Percentiles rank a stretch among this genome's conserved stretches.
phyloP scores from a whole-genome alignment of 2,329 filamentous ascomycete genomes.

The Cylindrodendrum hubeiense region DNA sequence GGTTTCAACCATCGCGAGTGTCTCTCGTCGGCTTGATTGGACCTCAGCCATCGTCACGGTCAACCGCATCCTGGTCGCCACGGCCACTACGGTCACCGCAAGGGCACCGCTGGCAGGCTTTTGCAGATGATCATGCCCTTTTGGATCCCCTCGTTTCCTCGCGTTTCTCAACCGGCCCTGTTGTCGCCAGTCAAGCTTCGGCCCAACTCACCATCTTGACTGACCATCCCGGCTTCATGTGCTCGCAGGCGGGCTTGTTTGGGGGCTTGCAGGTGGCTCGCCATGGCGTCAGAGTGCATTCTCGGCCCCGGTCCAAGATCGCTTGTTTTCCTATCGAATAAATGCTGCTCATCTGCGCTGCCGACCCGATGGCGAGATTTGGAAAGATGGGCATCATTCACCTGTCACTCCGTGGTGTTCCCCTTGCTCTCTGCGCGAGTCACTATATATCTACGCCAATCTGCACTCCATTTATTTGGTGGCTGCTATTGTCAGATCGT shows the following conservation, averaged over 20 bases:
- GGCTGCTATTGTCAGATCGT: constrained; percentile 32
- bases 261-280: constrained; percentile 24
- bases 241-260: constrained; percentile 5
- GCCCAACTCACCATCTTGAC: constrained; percentile 17
- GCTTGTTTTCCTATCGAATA: constrained; percentile 39
- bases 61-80: constrained; percentile 26
- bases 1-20: constrained; percentile 20
- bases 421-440: constrained; percentile 43
- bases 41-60: constrained; percentile 19
- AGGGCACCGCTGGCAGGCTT: constrained; percentile 31
- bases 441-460: constrained; percentile 41
- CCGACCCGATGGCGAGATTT: constrained; percentile 37
- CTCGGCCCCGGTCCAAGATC: constrained; percentile 30
- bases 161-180: constrained; percentile 34
- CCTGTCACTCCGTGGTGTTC: constrained; percentile 42
- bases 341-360: constrained; percentile 30
- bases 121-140: constrained; percentile 36
- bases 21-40: constrained; percentile 37
- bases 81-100: neutral
- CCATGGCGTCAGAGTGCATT: constrained; percentile 44
- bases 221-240: constrained; percentile 1
- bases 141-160: constrained; percentile 28
- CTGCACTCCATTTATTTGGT: constrained; percentile 45
- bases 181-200: constrained; percentile 28
- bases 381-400: constrained; percentile 43